Conservation (phyloP, 495 filamentous ascomycete species). For the Neurospora tetraspora region DNA sequence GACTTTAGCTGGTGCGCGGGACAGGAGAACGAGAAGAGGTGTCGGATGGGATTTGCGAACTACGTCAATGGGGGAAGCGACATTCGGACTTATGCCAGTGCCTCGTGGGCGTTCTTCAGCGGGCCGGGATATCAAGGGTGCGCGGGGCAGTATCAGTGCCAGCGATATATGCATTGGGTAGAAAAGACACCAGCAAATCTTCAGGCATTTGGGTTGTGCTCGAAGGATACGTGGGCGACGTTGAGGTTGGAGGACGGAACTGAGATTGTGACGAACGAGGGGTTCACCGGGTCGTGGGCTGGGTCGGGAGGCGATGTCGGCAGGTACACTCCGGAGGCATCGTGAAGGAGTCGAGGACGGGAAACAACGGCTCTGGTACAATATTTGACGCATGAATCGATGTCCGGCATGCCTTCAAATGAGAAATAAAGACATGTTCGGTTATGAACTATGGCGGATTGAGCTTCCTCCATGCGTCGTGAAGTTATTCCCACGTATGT, state of each 20-base stretch:
- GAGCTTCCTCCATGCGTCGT: too few relatives aligned
- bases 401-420: too few relatives aligned
- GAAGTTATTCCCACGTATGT: too few relatives aligned
- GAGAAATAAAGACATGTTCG: too few relatives aligned
- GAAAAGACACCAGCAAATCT: constrained; percentile 21
- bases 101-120: constrained; percentile 64
- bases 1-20: constrained; percentile 38
- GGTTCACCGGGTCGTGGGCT: constrained; percentile 44
- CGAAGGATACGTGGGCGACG: constrained; percentile 18
- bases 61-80: constrained; percentile 48
- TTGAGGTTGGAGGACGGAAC: constrained; percentile 24
- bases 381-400: too few relatives aligned
- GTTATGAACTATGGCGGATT: too few relatives aligned
- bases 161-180: constrained; percentile 30
- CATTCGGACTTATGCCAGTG: constrained; percentile 49
- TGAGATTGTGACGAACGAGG: constrained; percentile 16
- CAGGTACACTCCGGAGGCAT: constrained; percentile 19
- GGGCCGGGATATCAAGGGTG: constrained; percentile 26
- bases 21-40: constrained; percentile 22
- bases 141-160: constrained; percentile 21
- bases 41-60: constrained; percentile 34
- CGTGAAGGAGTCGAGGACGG: not conserved
- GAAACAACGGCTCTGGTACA: not conserved
- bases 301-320: constrained; percentile 40
- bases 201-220: constrained; percentile 31